Evolutionary conservation across 225 moss, liverwort and hornwort genomes (phyloP).

Genomic region (Marchantia polymorpha): DNA sequence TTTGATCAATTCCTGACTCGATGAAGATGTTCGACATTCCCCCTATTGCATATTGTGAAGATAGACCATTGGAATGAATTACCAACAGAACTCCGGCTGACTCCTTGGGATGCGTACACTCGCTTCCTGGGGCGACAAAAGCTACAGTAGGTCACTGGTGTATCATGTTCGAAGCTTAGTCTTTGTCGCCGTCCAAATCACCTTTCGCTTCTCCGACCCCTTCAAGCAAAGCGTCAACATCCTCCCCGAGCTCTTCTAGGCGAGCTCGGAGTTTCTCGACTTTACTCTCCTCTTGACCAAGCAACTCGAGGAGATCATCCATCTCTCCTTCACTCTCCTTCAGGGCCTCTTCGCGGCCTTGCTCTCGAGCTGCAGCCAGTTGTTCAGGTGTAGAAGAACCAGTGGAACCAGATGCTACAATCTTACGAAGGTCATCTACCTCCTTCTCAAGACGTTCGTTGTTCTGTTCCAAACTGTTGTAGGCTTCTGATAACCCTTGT

Average conservation of each 20-base stretch:
- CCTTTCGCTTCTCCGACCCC: constrained; percentile 52
- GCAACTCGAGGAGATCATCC: constrained; percentile 82
- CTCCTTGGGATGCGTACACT: not conserved
- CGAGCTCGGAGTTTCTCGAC: constrained; percentile 69
- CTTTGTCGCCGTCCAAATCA: constrained; percentile 33
- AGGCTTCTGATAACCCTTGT: constrained; percentile 82
- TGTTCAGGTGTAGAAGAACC: constrained; percentile 43
- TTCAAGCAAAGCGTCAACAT: constrained; percentile 49
- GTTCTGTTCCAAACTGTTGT: constrained; percentile 80
- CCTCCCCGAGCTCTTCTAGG: constrained; percentile 78
- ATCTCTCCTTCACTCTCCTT: constrained; percentile 80
- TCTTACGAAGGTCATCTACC: constrained; percentile 44
- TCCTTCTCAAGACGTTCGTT: constrained; percentile 75
- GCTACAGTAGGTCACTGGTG: not conserved
- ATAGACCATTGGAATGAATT: not conserved
- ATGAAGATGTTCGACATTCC: not conserved
- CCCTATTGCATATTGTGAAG: not conserved
- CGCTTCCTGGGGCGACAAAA: not conserved
- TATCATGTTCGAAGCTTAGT: not conserved
- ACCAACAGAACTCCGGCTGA: not conserved
- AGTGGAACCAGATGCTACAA: constrained; percentile 1
- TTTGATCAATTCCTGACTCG: not conserved
- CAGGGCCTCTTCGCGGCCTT: constrained; percentile 46
- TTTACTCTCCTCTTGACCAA: constrained; percentile 90
- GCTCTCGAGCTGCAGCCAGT: constrained; percentile 55